Conservation (phyloP, 306 rosid species). For the Astragalus glycyphyllos region DNA sequence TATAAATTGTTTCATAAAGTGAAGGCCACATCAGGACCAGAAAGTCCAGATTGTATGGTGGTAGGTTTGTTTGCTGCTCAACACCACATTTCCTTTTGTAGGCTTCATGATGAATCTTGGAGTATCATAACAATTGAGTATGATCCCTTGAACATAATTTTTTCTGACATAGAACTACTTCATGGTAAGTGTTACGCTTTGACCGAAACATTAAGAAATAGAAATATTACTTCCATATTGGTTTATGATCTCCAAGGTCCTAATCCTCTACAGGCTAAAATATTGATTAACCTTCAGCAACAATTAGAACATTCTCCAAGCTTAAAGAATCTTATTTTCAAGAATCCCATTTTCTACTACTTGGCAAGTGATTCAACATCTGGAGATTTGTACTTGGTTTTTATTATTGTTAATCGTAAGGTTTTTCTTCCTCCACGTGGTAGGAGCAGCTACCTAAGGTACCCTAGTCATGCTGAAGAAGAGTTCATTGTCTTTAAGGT, state of each 20-base stretch:
- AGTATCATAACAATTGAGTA: background rate
- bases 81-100: constrained; percentile 1
- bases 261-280: background rate
- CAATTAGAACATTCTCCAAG: background rate
- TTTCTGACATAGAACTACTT: background rate
- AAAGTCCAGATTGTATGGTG: background rate
- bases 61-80: background rate
- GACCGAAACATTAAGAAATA: background rate
- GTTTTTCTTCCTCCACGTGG: too few species aligned
- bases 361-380: background rate
- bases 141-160: background rate
- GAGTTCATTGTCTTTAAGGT: too few species aligned
- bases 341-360: background rate
- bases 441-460: too few species aligned
- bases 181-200: constrained; percentile 7
- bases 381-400: background rate
- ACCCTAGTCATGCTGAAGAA: too few species aligned
- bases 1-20: background rate
- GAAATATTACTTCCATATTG: background rate
- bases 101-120: background rate
- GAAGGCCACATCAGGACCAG: background rate
- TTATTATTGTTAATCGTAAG: background rate
- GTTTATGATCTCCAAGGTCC: background rate
- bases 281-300: background rate
- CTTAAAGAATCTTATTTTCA: background rate